Evolutionary conservation across 352 stramenopile genomes (phyloP).

Genomic region (Globisporangium alternatum): DNA sequence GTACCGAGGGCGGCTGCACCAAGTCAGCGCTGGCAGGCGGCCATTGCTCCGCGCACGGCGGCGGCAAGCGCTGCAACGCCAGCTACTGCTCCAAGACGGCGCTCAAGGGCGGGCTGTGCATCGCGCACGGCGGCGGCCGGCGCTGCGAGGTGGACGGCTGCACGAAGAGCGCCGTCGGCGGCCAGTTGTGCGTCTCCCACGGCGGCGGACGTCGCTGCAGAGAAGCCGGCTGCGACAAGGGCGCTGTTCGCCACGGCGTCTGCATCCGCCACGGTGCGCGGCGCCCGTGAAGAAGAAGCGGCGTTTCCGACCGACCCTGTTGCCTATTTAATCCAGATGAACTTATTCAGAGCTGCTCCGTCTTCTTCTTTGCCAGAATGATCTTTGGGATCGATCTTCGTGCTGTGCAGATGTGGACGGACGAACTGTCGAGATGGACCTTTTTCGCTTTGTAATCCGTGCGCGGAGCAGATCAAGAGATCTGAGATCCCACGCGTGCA

Average conservation of each 20-base stretch:
- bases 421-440: slow-evolving; percentile 3
- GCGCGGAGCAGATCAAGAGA: neutral
- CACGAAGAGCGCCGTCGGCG: slow-evolving; percentile 59
- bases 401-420: neutral
- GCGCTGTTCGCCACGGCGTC: slow-evolving; percentile 61
- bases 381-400: slow-evolving; percentile 2
- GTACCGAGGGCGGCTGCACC: slow-evolving; percentile 50
- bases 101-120: slow-evolving; percentile 60
- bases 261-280: slow-evolving; percentile 62
- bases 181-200: slow-evolving; percentile 59
- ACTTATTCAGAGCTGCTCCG: neutral
- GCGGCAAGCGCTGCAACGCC: slow-evolving; percentile 54
- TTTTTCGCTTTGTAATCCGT: neutral
- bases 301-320: neutral
- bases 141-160: slow-evolving; percentile 49
- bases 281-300: neutral
- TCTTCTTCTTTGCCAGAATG: neutral
- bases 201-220: slow-evolving; percentile 59
- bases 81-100: slow-evolving; percentile 58
- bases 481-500: neutral
- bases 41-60: slow-evolving; percentile 66
- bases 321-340: slow-evolving; percentile 11
- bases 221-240: slow-evolving; percentile 59
- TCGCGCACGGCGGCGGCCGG: slow-evolving; percentile 58
- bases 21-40: slow-evolving; percentile 67